Evolutionary conservation across 2,329 filamentous ascomycete genomes (phyloP), one percentile per base, ranked within the genome.

Genomic region (Didymella segeticola): DNA sequence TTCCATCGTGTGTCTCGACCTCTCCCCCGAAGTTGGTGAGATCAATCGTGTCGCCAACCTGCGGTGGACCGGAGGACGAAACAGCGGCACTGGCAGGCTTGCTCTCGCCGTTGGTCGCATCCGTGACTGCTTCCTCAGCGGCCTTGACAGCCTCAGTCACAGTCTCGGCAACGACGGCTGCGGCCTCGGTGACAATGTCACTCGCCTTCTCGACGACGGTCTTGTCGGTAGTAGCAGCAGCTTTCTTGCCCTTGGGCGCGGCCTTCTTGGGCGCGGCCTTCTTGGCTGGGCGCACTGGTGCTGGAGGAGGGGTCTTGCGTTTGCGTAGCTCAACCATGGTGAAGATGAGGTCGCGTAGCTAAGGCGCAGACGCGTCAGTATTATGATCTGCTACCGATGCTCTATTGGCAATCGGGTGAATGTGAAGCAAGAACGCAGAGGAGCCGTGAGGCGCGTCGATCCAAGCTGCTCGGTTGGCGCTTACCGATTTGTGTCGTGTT

Each of bases 1-100:
- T 79, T 67, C 92, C 92, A 60, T 96, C 91, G 62, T 98, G 87
- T 58, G 89, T 95, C 80, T 95, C 86, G 60, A 99, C 79, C 70
- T 95, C 87, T 49, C 83, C 84, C 51, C 84, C 84, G 63, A 87
- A 87, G 25, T 71, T 73, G 12, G 82, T 77, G 43, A 87, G 74
- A 42, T 78, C 69, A 60, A 88, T 76, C 22, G 71, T 80, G 58
- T 84, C 79, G 59, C 83, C 84, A 25, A 79, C 77, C 55, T 73
- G 73, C 47, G 68, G 70, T 41, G 66, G 53, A 45, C 66, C 61
- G 22, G 42, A 20, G 31, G 47, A 30, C 6, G 45, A 27, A 20
- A 22, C 51, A 23, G 38, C 43, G 39, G 53, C 38, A n/a, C 63
- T 53, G 19, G 66, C 61, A 30, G 63, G 60, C 47, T 68, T 71